phyloP scores from a whole-genome alignment of 176 grass and related monocot genomes.

The sorghum (Sorghum bicolor) region Sorghum_bicolor_NCBIv3 NC_012872.2:65749501-65750000 shows the following conservation, averaged over 20 bases:
- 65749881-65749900: background rate
- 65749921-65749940: conserved; percentile 72
- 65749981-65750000: conserved; percentile 59
- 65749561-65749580: background rate
- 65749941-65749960: conserved; percentile 63
- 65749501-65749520: no score
- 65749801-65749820: background rate
- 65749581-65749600: background rate
- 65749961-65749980: conserved; percentile 60
- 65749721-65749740: background rate
- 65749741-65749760: background rate
- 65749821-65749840: background rate
- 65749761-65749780: background rate
- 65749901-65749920: background rate
- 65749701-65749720: background rate
- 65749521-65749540: background rate
- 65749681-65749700: background rate
- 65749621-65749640: background rate
- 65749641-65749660: background rate
- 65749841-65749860: conserved; percentile 19
- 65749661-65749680: background rate
- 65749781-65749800: background rate
- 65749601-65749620: background rate
- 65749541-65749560: background rate
- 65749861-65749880: background rate